phyloP scores from a whole-genome alignment of 306 rosid species.

The Cucurbita maxima region DNA sequence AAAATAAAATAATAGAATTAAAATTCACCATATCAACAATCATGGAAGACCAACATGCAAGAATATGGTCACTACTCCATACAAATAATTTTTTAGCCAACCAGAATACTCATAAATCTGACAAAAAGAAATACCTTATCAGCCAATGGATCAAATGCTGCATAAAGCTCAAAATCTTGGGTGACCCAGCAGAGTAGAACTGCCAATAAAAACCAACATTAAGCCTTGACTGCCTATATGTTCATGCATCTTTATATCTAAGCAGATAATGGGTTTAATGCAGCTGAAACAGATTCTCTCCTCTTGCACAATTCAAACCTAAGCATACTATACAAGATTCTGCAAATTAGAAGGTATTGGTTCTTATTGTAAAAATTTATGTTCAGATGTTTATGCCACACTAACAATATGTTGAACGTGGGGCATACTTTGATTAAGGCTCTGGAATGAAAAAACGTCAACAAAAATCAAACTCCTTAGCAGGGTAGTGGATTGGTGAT shows the following conservation, averaged over 20 bases:
- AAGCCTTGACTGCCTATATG: not conserved
- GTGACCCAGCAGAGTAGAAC: slow-evolving; percentile 91
- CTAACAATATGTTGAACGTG: not conserved
- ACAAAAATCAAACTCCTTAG: not conserved
- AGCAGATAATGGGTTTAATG: slow-evolving; percentile 1
- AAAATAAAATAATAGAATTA: not conserved
- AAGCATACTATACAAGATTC: not conserved
- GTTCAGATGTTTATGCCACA: not conserved
- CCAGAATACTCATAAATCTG: not conserved
- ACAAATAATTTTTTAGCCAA: not conserved
- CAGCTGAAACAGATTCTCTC: not conserved
- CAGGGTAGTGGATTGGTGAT: not conserved
- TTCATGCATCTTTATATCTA: not conserved
- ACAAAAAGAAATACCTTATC: slow-evolving; percentile 44
- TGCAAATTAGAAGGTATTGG: not conserved
- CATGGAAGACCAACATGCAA: not conserved
- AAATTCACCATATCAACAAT: not conserved
- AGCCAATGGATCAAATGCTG: slow-evolving; percentile 97
- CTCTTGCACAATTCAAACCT: not conserved
- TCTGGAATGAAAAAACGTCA: not conserved
- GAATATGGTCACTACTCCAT: not conserved
- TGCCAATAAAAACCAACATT: slow-evolving; percentile 28
- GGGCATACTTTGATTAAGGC: not conserved
- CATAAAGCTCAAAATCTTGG: slow-evolving; percentile 91
- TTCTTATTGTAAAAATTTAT: not conserved